Base-by-base conservation (phyloP, 306 rosid genomes). In the Rosa persica region DNA sequence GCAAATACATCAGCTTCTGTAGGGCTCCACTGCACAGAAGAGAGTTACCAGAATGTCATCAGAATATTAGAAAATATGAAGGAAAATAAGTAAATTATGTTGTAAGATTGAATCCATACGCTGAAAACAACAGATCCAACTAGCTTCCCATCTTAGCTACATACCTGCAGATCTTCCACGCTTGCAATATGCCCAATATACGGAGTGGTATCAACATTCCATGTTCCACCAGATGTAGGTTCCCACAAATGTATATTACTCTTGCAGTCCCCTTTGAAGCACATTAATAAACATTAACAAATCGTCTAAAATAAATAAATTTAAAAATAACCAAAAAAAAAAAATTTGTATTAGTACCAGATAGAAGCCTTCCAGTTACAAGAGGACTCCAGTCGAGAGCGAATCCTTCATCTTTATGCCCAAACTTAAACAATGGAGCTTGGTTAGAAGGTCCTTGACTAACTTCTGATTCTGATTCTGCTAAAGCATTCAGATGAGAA, bases 131-230 rank as follows among this genome's bases (percentile, higher is more conserved):
- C 13, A 79, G 64, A 77, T 52, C 46, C n/a, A 78, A 78, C 81
- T 74, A 64, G 66, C 51, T 73, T 76, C 67, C 72, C 23, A 54
- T 65, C 58, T 58, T 34, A 79, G 49, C 47, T 54, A 72, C 81
- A 60, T 85, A 95, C 98, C 78, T 95, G 99, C 76, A 95, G 80
- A 91, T 95, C 99, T 87, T 95, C 99, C 11, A 95, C 93, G 71
- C 99, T 95, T 65, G 86, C 91, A 44, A 88, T 65, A 81, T 95
- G 98, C 42, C 97, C 99, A 66, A 75, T 36, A 82, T 88, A 94
- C 4, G 98, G 93, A 83, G 86, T 78, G 22, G 77, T 57, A 78
- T 89, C 90, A 80, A 95, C 82, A 80, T 89, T 87, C 97, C 99
- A 95, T 43, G 98, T 51, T 47, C 87, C 76, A 71, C 82, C 88